Evolutionary conservation across 2,329 filamentous ascomycete genomes (phyloP).

Genomic region (Tolypocladium ovalisporum): DNA sequence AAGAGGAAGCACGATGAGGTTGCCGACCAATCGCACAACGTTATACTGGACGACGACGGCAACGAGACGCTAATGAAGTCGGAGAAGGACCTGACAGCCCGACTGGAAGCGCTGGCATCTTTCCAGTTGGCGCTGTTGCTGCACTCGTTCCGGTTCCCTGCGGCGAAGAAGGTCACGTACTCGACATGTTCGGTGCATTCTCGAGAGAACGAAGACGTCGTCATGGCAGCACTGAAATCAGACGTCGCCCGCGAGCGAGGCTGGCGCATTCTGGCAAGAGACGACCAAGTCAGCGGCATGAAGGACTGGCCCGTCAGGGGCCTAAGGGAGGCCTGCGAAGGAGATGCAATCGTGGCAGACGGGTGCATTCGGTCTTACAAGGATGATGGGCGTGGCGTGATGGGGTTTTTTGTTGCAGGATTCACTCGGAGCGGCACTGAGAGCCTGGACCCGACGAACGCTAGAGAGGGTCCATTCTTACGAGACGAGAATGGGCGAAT

Average conservation of each 20-base stretch:
- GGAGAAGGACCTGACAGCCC: constrained; percentile 46
- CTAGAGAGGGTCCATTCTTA: constrained; percentile 37
- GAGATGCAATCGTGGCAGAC: constrained; percentile 48
- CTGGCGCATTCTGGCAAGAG: constrained; percentile 66
- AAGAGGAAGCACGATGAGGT: constrained; percentile 36
- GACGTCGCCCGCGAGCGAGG: constrained; percentile 53
- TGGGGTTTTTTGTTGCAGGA: constrained; percentile 91
- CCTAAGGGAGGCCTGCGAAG: constrained; percentile 34
- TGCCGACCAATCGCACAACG: constrained; percentile 16
- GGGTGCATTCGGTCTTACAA: constrained; percentile 76
- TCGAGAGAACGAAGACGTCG: constrained; percentile 82
- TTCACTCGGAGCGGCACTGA: constrained; percentile 43
- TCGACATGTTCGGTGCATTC: constrained; percentile 86
- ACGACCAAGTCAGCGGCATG: constrained; percentile 68
- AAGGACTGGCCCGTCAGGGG: constrained; percentile 62
- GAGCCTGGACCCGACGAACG: constrained; percentile 2
- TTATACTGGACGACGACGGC: constrained; percentile 47
- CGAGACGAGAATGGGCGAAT: constrained; percentile 45
- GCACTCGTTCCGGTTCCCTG: constrained; percentile 75
- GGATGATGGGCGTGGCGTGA: constrained; percentile 70
- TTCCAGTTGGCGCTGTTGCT: constrained; percentile 76
- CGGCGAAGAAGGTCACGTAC: constrained; percentile 69
- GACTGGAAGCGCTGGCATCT: constrained; percentile 62
- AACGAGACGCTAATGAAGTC: constrained; percentile 40
- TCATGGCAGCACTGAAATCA: constrained; percentile 59